Evolutionary conservation across 345 rosid species (phyloP).

Genomic region (Populus alba): DNA sequence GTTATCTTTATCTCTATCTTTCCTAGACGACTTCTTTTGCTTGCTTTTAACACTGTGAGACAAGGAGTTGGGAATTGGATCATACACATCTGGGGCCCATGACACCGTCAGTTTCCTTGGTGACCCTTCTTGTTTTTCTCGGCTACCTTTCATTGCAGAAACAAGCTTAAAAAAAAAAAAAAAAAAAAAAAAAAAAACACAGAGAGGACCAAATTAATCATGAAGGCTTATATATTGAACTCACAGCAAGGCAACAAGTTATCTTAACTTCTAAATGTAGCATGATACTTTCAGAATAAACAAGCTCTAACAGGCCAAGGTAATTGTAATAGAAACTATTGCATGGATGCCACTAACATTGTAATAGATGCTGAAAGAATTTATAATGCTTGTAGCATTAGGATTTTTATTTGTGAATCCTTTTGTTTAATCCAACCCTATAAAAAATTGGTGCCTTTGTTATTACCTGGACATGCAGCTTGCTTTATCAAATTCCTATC

Average conservation of each 20-base stretch:
- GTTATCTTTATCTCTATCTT: constrained; percentile 32
- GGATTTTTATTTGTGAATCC: no score
- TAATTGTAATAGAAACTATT: no score
- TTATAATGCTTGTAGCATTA: no score
- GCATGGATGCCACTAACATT: no score
- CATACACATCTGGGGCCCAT: constrained; percentile 92
- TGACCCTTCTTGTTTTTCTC: constrained; percentile 48
- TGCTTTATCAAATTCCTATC: no score
- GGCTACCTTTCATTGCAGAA: constrained; percentile 85
- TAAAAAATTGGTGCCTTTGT: no score
- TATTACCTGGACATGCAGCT: no score
- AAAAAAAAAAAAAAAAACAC: not conserved
- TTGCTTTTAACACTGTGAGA: constrained; percentile 59
- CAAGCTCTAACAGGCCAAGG: no score
- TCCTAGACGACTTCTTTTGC: constrained; percentile 59
- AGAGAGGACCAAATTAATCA: not conserved
- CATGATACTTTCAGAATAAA: no score
- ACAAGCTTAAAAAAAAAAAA: constrained; percentile 36
- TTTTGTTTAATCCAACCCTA: no score
- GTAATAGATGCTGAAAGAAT: no score
- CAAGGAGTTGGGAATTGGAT: constrained; percentile 70
- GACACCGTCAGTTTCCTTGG: constrained; percentile 47
- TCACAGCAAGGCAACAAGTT: not conserved
- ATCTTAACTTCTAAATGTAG: not conserved
- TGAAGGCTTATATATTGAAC: not conserved